Conservation (phyloP, 345 rosid species). For the Erodium maritimum region DNA sequence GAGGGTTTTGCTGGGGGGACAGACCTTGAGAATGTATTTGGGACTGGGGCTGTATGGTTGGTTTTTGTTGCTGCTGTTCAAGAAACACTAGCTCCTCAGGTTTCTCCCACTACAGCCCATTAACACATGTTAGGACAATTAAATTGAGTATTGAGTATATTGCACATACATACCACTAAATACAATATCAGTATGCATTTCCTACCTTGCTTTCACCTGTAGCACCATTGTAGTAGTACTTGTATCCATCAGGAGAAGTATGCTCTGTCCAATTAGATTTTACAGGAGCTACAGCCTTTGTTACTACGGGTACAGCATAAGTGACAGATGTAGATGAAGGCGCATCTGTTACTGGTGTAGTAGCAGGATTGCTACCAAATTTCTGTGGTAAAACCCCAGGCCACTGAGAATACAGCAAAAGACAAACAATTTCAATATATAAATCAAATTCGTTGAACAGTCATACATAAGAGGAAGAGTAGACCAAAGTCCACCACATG, state of each 20-base stretch:
- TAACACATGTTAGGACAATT: conserved; percentile 10
- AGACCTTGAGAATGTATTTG: conserved; percentile 36
- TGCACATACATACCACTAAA: conserved; percentile 4
- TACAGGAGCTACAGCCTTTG: conserved; percentile 29
- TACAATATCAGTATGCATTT: conserved; percentile 8
- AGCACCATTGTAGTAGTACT: conserved; percentile 71
- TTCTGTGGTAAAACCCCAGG: conserved; percentile 36
- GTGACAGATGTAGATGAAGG: conserved; percentile 29
- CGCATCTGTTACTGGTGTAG: conserved; percentile 31
- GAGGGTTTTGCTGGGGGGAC: conserved; percentile 43
- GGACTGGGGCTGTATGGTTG: conserved; percentile 40
- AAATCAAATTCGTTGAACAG: background rate
- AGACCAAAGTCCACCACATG: background rate
- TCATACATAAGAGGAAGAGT: background rate
- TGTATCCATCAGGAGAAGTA: conserved; percentile 93
- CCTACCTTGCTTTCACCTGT: conserved; percentile 89
- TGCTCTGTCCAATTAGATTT: conserved; percentile 94
- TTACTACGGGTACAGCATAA: conserved; percentile 22
- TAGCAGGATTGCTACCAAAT: conserved; percentile 26
- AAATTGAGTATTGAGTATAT: conserved; percentile 5
- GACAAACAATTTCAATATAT: conserved; percentile 6
- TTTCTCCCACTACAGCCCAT: conserved; percentile 69
- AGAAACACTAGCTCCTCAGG: conserved; percentile 70
- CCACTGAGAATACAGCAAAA: conserved; percentile 41
- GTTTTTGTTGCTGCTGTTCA: conserved; percentile 52